Conservation (phyloP, 23 red algal species). For the Agarophyton chilense region DNA sequence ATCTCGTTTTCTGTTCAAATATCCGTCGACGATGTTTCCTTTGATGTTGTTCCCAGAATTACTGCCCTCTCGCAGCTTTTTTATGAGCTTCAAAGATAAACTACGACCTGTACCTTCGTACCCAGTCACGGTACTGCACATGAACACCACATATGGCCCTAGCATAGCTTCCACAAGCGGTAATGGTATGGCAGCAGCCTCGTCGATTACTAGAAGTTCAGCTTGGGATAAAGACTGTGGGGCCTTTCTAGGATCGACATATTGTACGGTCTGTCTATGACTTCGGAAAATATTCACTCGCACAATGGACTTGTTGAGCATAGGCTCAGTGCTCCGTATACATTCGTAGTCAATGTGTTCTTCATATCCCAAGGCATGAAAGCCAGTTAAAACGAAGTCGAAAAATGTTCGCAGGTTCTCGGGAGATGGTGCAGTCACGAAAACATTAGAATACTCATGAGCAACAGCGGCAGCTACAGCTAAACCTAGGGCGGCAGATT, state of each 20-base stretch:
- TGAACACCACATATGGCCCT: constrained; percentile 88
- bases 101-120: constrained; percentile 98
- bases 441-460: constrained; percentile 85
- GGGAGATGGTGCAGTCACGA: constrained; percentile 86
- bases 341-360: constrained; percentile 95
- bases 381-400: constrained; percentile 79
- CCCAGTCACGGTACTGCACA: constrained; percentile 90
- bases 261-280: constrained; percentile 80
- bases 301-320: constrained; percentile 51
- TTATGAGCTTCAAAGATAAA: constrained; percentile 94
- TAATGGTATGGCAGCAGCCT: constrained; percentile 97
- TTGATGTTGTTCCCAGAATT: not conserved
- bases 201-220: constrained; percentile 96
- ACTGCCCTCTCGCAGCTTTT: constrained; percentile 73
- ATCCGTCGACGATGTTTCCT: constrained; percentile 7
- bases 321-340: constrained; percentile 37
- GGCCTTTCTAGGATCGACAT: constrained; percentile 80
- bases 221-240: constrained; percentile 40
- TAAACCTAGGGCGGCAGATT: constrained; percentile 93
- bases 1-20: constrained; percentile 29
- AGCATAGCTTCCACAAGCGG: constrained; percentile 80
- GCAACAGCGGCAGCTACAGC: constrained; percentile 86
- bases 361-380: constrained; percentile 77
- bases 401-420: constrained; percentile 96
- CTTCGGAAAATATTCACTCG: constrained; percentile 79